These are phyloP conservation scores for Tripterygium wilfordii DNA, from an alignment of 177 flowering plant species.

Conservation along the genomic window DNA sequence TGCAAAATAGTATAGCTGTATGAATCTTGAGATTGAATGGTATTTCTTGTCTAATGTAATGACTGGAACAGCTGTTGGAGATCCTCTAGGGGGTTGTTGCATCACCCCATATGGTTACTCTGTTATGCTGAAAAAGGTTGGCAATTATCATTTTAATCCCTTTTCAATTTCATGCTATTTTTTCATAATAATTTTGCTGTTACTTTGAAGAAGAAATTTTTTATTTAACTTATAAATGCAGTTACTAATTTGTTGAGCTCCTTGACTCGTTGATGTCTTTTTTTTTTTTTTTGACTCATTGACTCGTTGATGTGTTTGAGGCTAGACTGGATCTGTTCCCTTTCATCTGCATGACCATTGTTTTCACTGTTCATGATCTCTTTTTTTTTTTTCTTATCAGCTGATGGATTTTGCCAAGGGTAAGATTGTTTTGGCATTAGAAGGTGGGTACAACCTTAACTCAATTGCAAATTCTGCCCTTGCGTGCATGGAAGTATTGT, in stretches of 20 bases:
- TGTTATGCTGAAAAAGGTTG: conserved; percentile 80
- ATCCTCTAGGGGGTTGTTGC: conserved; percentile 96
- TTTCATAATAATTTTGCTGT: no score
- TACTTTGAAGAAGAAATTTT: background rate
- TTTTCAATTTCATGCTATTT: background rate
- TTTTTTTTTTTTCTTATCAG: conserved; percentile 26
- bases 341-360: background rate
- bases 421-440: conserved; percentile 78
- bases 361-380: background rate
- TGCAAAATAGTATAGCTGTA: no score
- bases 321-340: no score
- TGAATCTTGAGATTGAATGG: no score
- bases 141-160: conserved; percentile 4
- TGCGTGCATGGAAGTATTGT: conserved; percentile 76
- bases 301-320: no score
- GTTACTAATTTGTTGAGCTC: no score
- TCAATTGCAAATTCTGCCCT: conserved; percentile 75
- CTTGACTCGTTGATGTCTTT: no score
- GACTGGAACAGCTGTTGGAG: conserved; percentile 60
- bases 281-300: no score
- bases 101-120: conserved; percentile 90
- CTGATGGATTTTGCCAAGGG: conserved; percentile 85
- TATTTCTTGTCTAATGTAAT: conserved; percentile 5
- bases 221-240: no score
- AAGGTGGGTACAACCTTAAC: conserved; percentile 93